Conservation (phyloP, 176 grass and related monocot species). For the Oryza australiensis region DNA sequence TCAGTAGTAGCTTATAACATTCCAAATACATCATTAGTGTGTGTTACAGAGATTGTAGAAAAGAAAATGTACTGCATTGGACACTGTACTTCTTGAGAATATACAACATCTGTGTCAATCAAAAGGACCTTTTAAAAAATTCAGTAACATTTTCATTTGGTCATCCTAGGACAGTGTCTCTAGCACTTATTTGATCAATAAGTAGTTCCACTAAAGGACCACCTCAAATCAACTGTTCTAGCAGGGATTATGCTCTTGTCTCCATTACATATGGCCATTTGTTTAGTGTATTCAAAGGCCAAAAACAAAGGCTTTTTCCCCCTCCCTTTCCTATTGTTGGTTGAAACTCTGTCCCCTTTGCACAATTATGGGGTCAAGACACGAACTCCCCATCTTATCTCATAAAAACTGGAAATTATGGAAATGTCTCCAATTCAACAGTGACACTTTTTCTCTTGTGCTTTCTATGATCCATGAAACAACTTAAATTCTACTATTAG, state of each 20-base stretch:
- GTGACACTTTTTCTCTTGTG: not conserved
- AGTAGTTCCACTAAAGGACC: slow-evolving; percentile 8
- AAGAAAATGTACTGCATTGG: not conserved
- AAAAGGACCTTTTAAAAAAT: not conserved
- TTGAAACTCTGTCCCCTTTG: slow-evolving; percentile 35
- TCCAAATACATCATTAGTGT: not conserved
- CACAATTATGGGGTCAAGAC: slow-evolving; percentile 5
- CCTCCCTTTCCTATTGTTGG: not conserved
- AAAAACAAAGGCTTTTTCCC: slow-evolving; percentile 28
- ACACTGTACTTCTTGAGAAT: not conserved
- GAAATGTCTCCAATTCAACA: not conserved
- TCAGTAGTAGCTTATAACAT: not conserved
- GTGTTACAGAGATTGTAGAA: not conserved
- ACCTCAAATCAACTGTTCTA: slow-evolving; percentile 26
- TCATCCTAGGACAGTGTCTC: not conserved
- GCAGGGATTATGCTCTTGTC: slow-evolving; percentile 12
- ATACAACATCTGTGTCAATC: not conserved
- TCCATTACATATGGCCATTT: not conserved
- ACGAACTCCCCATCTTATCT: not conserved
- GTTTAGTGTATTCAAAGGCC: slow-evolving; percentile 17
- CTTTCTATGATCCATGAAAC: not conserved
- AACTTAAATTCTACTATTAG: not conserved
- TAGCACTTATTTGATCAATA: not conserved
- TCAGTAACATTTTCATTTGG: not conserved
- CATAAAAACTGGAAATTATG: not conserved